Conservation (phyloP, 139 green algal species). For the Bryopsis sp. region DNA sequence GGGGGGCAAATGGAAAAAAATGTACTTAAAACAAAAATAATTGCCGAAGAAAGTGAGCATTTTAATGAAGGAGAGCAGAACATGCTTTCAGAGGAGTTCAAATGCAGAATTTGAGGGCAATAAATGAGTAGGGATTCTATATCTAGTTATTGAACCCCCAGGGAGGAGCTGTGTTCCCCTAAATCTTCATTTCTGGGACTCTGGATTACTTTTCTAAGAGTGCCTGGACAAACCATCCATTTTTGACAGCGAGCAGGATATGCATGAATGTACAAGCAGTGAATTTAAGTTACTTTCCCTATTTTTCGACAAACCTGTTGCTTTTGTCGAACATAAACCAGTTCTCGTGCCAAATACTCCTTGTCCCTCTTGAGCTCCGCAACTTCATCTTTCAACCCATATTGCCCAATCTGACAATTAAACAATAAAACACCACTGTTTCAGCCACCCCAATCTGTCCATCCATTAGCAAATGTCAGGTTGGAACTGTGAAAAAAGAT, state of each 20-base stretch:
- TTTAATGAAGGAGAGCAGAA: background rate
- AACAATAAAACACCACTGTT: background rate
- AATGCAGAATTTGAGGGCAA: background rate
- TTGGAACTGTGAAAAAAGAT: background rate
- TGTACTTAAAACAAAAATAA: conserved; percentile 2
- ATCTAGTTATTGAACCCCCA: background rate
- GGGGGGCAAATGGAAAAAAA: background rate
- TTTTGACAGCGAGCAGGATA: background rate
- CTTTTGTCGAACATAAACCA: conserved; percentile 69
- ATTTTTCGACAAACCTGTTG: conserved; percentile 40
- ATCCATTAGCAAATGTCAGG: background rate
- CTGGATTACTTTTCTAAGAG: background rate
- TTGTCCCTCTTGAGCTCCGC: conserved; percentile 80
- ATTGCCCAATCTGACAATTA: conserved; percentile 58
- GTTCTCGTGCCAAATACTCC: conserved; percentile 76
- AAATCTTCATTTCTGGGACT: no score
- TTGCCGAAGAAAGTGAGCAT: background rate
- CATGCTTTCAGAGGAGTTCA: background rate
- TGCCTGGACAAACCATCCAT: background rate
- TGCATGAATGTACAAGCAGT: background rate
- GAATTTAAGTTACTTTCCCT: background rate
- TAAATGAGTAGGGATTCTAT: background rate
- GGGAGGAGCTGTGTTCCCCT: background rate
- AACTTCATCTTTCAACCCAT: conserved; percentile 68
- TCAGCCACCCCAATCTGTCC: background rate